Percentiles rank a stretch among this genome's conserved stretches.
Evolutionary conservation across 2,329 filamentous ascomycete species (phyloP).

Genomic region (Hypomyces perniciosus): DNA sequence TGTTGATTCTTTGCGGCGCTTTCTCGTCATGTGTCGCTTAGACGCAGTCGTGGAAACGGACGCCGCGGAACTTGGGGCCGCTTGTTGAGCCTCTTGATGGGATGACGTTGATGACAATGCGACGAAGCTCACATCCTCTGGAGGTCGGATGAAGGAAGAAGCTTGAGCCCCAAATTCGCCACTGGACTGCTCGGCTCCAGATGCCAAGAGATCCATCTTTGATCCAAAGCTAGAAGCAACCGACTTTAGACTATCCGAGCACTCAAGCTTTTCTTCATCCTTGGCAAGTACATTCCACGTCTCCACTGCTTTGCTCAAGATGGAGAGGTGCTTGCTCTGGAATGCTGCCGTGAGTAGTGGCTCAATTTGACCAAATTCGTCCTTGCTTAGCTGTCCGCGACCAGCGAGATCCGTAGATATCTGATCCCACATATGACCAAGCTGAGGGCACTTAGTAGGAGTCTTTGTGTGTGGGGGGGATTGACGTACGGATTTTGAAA

Average conservation of each 20-base stretch:
- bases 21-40: constrained; percentile 20
- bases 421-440: constrained; percentile 44
- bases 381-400: constrained; percentile 30
- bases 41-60: constrained; percentile 16
- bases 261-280: constrained; percentile 51
- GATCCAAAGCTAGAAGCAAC: constrained; percentile 56
- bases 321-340: constrained; percentile 49
- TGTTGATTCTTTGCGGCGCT: constrained; percentile 24
- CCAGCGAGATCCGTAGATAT: constrained; percentile 36
- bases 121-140: constrained; percentile 38
- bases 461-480: background rate
- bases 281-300: constrained; percentile 69
- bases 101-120: constrained; percentile 27
- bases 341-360: constrained; percentile 49
- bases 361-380: constrained; percentile 49
- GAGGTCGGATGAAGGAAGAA: constrained; percentile 41
- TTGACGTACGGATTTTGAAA: constrained; percentile 41
- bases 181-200: constrained; percentile 35
- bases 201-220: constrained; percentile 42
- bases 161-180: constrained; percentile 34
- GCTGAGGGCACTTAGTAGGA: constrained; percentile 32
- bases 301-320: constrained; percentile 44
- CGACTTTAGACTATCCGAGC: constrained; percentile 57
- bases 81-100: constrained; percentile 17
- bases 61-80: constrained; percentile 10